These are phyloP conservation scores for Castanea crenata DNA, from an alignment of 306 rosid species.

Conservation along the genomic window DNA sequence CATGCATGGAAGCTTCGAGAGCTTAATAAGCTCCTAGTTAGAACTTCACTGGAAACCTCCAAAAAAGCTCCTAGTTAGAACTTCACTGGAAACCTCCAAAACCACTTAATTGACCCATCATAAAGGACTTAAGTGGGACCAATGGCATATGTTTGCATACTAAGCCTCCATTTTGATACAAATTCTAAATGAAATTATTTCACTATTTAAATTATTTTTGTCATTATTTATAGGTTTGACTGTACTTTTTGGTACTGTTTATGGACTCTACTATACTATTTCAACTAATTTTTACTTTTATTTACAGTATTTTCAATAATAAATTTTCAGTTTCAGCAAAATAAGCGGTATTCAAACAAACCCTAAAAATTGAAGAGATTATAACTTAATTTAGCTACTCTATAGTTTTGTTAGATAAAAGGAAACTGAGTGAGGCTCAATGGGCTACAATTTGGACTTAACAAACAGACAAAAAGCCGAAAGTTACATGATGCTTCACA, in stretches of 20 bases:
- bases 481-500: slow-evolving; percentile 23
- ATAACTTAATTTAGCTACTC: neutral
- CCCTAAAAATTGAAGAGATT: slow-evolving; percentile 7
- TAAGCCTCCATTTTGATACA: neutral
- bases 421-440: slow-evolving; percentile 26
- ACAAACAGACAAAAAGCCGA: slow-evolving; percentile 52
- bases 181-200: too few species aligned
- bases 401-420: slow-evolving; percentile 11
- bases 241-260: too few species aligned
- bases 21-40: too few species aligned
- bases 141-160: slow-evolving; percentile 29
- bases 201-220: too few species aligned
- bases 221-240: too few species aligned
- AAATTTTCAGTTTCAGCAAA: too few species aligned
- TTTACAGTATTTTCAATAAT: too few species aligned
- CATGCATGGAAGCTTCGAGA: too few species aligned
- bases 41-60: slow-evolving; percentile 47
- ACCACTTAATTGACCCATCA: slow-evolving; percentile 83
- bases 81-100: slow-evolving; percentile 53
- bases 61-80: slow-evolving; percentile 8
- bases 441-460: slow-evolving; percentile 26
- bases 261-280: too few species aligned
- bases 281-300: too few species aligned
- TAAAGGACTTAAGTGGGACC: slow-evolving; percentile 54
- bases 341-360: too few species aligned